phyloP scores from a whole-genome alignment of 495 filamentous ascomycete species.

The Penicillium goetzii region DNA sequence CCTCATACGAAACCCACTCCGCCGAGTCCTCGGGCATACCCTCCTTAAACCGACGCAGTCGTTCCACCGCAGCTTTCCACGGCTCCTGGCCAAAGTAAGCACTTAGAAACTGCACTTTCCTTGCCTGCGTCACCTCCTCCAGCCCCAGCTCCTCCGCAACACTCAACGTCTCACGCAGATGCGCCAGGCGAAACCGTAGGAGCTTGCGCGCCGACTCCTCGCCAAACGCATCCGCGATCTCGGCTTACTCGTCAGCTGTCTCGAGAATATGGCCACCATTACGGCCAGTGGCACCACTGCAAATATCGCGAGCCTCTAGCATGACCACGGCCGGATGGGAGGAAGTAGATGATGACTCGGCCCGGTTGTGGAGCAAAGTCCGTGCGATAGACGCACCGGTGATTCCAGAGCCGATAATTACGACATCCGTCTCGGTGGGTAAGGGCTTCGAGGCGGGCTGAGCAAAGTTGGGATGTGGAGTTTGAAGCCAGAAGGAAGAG shows the following conservation, averaged over 20 bases:
- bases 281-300: conserved; percentile 79
- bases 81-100: conserved; percentile 34
- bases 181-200: conserved; percentile 35
- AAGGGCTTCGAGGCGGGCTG: conserved; percentile 64
- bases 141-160: conserved; percentile 38
- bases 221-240: conserved; percentile 29
- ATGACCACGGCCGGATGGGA: conserved; percentile 58
- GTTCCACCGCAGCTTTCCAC: conserved; percentile 30
- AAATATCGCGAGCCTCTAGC: conserved; percentile 78
- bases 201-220: conserved; percentile 33
- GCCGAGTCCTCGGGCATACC: conserved; percentile 36
- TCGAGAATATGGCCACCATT: conserved; percentile 48
- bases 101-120: conserved; percentile 40
- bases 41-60: conserved; percentile 33
- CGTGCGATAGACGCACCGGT: conserved; percentile 69
- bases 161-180: conserved; percentile 36
- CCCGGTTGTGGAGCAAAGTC: conserved; percentile 53
- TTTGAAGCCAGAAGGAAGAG: conserved; percentile 73
- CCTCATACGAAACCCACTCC: conserved; percentile 35
- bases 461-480: conserved; percentile 55
- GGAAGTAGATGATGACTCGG: conserved; percentile 31
- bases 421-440: conserved; percentile 61
- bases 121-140: conserved; percentile 29
- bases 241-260: conserved; percentile 34
- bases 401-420: conserved; percentile 75